Conservation (phyloP, 768 basidiomycete species). For the Cyathus striatus region DNA sequence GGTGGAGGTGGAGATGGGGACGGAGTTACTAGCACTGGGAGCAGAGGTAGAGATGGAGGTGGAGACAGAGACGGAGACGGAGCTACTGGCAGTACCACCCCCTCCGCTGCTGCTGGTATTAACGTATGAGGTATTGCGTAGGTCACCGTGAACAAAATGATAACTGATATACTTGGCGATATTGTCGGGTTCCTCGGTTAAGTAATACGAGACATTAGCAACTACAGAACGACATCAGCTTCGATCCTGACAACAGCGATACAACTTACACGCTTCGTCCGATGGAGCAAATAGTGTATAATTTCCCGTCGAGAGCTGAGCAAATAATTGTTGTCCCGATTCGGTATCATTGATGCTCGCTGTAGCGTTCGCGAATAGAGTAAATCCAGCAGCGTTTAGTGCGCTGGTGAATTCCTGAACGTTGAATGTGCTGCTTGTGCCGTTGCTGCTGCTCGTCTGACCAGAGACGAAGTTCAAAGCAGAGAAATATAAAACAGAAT, state of each 20-base stretch:
- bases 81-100: conserved; percentile 8
- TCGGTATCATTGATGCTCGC: conserved; percentile 36
- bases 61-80: not conserved
- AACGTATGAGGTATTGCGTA: conserved; percentile 18
- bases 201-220: conserved; percentile 17
- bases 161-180: conserved; percentile 50
- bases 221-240: conserved; percentile 12
- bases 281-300: conserved; percentile 55
- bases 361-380: conserved; percentile 33
- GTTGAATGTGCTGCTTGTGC: too few relatives aligned
- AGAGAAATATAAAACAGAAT: too few relatives aligned
- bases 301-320: conserved; percentile 33
- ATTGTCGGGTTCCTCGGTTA: conserved; percentile 12
- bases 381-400: conserved; percentile 34
- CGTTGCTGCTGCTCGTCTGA: too few relatives aligned
- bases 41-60: not conserved
- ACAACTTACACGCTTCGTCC: conserved; percentile 47
- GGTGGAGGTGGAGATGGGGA: not conserved
- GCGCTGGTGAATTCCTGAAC: conserved; percentile 32
- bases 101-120: conserved; percentile 9
- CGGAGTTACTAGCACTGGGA: too few relatives aligned
- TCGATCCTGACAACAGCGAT: not conserved
- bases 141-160: conserved; percentile 51
- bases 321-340: conserved; percentile 37
- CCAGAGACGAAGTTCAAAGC: too few relatives aligned